phyloP scores from a whole-genome alignment of 768 basidiomycete species.

The Mycena rosella region DNA sequence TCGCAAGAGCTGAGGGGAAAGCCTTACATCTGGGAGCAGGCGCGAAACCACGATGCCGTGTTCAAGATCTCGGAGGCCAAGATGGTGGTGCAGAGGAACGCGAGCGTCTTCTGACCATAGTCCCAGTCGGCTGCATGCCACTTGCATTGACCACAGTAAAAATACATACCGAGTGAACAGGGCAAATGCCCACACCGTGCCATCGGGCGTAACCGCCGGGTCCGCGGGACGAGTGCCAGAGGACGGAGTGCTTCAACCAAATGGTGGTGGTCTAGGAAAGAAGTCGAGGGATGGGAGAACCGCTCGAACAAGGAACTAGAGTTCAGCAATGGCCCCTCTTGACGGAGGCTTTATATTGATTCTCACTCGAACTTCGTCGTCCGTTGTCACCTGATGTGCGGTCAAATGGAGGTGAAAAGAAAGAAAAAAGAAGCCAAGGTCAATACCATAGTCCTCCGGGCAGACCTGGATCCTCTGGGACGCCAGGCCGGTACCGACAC shows the following conservation, averaged over 20 bases:
- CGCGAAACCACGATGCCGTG: constrained; percentile 17
- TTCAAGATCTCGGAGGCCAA: constrained; percentile 31
- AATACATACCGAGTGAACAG: neutral
- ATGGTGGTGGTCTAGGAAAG: neutral
- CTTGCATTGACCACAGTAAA: neutral
- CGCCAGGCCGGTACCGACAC: too few species aligned
- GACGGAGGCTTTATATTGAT: too few species aligned
- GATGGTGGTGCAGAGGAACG: constrained; percentile 46
- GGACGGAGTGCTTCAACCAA: constrained; percentile 43
- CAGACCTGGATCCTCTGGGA: too few species aligned
- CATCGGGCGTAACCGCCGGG: constrained; percentile 40
- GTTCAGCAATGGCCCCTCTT: too few species aligned
- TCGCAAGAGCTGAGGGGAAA: neutral
- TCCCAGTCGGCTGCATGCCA: constrained; percentile 45
- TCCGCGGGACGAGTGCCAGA: constrained; percentile 45
- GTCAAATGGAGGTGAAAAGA: too few species aligned
- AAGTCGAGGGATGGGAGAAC: neutral
- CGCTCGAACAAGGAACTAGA: neutral
- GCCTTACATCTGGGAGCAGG: constrained; percentile 14
- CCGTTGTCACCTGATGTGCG: too few species aligned
- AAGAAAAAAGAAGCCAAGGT: too few species aligned
- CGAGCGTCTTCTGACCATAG: constrained; percentile 44
- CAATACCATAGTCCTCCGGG: too few species aligned
- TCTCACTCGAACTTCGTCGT: too few species aligned
- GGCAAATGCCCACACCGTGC: constrained; percentile 39